These are phyloP conservation scores for Yamadazyma friedrichii DNA, from an alignment of 1,139 yeast species.

Conservation along the genomic window DNA sequence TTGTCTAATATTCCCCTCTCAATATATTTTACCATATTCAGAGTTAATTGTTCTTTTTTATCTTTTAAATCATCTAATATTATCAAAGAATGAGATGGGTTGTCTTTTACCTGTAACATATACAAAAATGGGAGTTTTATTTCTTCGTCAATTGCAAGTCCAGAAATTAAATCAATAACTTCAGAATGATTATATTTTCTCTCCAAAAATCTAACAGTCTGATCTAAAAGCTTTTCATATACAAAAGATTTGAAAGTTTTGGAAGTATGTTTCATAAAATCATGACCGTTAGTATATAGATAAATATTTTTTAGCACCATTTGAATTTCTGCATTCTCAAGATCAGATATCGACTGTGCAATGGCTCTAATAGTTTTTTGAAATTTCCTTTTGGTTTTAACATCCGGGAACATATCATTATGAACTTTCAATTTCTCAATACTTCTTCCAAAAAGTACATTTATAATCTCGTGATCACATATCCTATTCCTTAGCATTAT, in stretches of 20 bases:
- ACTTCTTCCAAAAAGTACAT: slow-evolving; percentile 14
- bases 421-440: slow-evolving; percentile 8
- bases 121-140: not conserved
- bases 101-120: slow-evolving; percentile 2
- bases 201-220: slow-evolving; percentile 9
- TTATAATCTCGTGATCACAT: slow-evolving; percentile 14
- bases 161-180: not conserved
- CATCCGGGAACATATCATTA: not conserved
- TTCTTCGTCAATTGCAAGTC: not conserved
- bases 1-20: slow-evolving; percentile 12
- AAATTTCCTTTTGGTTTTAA: slow-evolving; percentile 20
- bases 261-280: not conserved
- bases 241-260: slow-evolving; percentile 4
- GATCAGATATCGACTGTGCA: slow-evolving; percentile 30
- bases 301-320: slow-evolving; percentile 4
- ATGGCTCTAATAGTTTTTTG: slow-evolving; percentile 28
- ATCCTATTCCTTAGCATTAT: slow-evolving; percentile 18
- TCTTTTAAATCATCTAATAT: slow-evolving; percentile 5
- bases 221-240: slow-evolving; percentile 6
- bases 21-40: slow-evolving; percentile 8
- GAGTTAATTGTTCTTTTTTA: slow-evolving; percentile 9
- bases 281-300: not conserved
- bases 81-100: slow-evolving; percentile 7
- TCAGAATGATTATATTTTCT: slow-evolving; percentile 2
- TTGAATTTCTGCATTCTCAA: slow-evolving; percentile 16